Conservation (phyloP, 805 yeast species). For the Pichia thaimueangensis region DNA sequence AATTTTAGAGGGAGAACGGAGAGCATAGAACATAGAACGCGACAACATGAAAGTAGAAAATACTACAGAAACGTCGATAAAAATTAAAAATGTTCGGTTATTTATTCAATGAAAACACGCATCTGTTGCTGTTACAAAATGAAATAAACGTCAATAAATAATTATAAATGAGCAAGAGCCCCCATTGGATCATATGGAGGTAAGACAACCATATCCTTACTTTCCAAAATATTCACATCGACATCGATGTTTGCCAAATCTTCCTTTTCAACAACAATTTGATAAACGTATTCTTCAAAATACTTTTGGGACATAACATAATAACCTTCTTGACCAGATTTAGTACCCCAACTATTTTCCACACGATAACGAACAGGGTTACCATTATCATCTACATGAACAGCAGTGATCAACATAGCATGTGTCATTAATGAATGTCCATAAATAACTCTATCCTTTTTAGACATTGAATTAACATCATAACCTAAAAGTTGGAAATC, state of each 20-base stretch:
- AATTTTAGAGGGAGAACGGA: too few species aligned
- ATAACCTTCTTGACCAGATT: conserved; percentile 60
- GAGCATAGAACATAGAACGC: too few species aligned
- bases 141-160: background rate
- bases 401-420: conserved; percentile 83
- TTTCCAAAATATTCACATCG: conserved; percentile 30
- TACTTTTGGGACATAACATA: conserved; percentile 68
- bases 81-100: too few species aligned
- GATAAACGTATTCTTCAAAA: conserved; percentile 69
- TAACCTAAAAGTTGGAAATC: conserved; percentile 53
- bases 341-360: conserved; percentile 75
- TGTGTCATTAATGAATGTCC: conserved; percentile 80
- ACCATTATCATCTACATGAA: conserved; percentile 60
- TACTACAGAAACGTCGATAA: too few species aligned
- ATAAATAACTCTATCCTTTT: conserved; percentile 64
- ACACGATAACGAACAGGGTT: conserved; percentile 64
- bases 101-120: too few species aligned
- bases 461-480: conserved; percentile 41
- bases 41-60: too few species aligned
- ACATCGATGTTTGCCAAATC: conserved; percentile 29
- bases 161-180: conserved; percentile 43
- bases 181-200: conserved; percentile 83
- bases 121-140: too few species aligned
- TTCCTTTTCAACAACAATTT: conserved; percentile 53
- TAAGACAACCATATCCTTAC: conserved; percentile 43